Conservation (phyloP, 2,329 filamentous ascomycete genomes). For the Aspergillus vadensis region DNA sequence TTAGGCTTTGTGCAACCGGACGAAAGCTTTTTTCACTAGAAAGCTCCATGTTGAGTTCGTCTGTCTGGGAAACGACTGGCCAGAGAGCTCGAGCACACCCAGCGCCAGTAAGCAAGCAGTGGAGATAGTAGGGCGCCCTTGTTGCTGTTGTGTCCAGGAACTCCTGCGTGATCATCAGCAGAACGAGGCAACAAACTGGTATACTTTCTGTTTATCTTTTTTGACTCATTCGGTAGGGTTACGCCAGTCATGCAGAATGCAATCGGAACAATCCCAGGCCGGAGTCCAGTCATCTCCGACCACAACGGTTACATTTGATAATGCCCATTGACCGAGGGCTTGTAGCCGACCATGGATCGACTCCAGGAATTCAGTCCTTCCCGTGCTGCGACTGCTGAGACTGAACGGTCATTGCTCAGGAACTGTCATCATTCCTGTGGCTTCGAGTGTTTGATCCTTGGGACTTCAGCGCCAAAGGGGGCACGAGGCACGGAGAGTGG, state of each 20-base stretch:
- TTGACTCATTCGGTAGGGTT: background rate
- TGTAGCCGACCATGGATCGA: slow-evolving; percentile 2
- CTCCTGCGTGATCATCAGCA: background rate
- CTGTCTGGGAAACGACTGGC: no score
- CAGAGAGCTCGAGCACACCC: no score
- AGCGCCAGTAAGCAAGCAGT: no score
- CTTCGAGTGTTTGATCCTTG: no score
- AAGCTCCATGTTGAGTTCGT: background rate
- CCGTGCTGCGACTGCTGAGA: background rate
- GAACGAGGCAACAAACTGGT: background rate
- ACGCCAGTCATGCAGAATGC: background rate
- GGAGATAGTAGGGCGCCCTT: background rate
- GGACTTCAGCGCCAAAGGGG: background rate
- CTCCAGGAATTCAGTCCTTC: slow-evolving; percentile 3
- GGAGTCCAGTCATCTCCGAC: background rate
- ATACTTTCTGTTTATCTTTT: no score
- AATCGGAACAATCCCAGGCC: background rate
- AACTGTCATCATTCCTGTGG: background rate
- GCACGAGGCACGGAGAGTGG: background rate
- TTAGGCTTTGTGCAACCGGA: slow-evolving; percentile 14
- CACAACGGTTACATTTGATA: slow-evolving; percentile 16
- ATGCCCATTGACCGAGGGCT: background rate
- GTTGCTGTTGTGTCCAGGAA: background rate
- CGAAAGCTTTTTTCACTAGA: slow-evolving; percentile 6
- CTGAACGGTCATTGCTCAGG: background rate